These are phyloP conservation scores for Fomitopsis serialis DNA, from an alignment of 768 basidiomycete genomes.

Conservation along the genomic window DNA sequence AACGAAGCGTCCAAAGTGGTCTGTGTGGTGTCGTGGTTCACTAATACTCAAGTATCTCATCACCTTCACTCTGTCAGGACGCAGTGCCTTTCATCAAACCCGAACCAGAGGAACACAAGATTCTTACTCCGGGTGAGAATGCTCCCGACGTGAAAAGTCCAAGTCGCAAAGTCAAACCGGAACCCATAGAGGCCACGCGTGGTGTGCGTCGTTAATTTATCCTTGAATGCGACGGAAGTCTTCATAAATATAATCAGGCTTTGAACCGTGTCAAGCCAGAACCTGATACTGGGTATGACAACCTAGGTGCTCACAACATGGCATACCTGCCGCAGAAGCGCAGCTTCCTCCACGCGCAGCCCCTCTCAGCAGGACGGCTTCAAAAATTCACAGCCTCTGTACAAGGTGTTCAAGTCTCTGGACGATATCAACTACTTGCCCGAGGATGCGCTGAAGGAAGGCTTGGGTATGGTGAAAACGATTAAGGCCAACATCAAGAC, in stretches of 20 bases:
- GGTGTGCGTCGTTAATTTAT: not conserved
- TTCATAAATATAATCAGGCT: not conserved
- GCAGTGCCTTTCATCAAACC: constrained; percentile 22
- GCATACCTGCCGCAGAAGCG: not conserved
- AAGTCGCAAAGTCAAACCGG: constrained; percentile 24
- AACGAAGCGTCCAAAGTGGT: constrained; percentile 1
- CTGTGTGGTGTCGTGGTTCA: not conserved
- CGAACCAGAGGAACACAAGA: constrained; percentile 23
- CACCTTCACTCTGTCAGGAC: constrained; percentile 5
- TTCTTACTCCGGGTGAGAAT: not conserved
- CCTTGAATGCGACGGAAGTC: not conserved
- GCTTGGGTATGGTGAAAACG: constrained; percentile 46
- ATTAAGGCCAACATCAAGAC: constrained; percentile 38
- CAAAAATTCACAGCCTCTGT: constrained; percentile 17
- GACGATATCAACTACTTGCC: constrained; percentile 43
- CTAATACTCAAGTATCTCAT: constrained; percentile 2
- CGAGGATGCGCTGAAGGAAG: constrained; percentile 45
- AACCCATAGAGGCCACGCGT: constrained; percentile 20
- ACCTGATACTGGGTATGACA: not conserved
- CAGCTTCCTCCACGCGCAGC: not conserved
- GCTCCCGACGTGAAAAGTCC: not conserved
- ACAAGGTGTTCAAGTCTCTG: constrained; percentile 32
- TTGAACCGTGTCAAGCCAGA: not conserved
- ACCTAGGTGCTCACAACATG: not conserved
- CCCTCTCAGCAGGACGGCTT: not conserved